A percentile compares a stretch with the other conserved stretches of the same genome.
Evolutionary conservation across 129 eudicot genomes (phyloP).

Genomic region (Oenanthe sinensis): DNA sequence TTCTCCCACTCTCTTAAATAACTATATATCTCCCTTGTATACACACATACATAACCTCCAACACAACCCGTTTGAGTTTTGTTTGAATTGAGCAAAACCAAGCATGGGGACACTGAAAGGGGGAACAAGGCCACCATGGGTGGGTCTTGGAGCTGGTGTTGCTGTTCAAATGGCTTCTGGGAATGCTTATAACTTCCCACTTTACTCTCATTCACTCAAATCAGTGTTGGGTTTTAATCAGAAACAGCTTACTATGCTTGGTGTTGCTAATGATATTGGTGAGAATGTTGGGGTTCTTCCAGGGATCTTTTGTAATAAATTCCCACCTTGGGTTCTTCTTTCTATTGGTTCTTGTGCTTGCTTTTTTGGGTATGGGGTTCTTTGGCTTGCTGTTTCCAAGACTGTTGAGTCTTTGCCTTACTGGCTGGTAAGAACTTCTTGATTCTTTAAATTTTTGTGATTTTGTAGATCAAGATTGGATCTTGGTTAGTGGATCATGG

Average conservation of each 20-base stretch:
- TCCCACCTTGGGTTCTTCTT: constrained; percentile 51
- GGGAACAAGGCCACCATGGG: constrained; percentile 69
- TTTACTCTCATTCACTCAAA: constrained; percentile 52
- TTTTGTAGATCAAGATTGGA: neutral
- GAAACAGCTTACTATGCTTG: constrained; percentile 52
- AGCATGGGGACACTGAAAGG: constrained; percentile 34
- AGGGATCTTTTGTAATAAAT: constrained; percentile 41
- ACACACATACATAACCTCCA: neutral
- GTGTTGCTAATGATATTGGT: constrained; percentile 60
- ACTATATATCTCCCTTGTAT: neutral
- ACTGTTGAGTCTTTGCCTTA: constrained; percentile 36
- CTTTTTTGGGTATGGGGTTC: constrained; percentile 55
- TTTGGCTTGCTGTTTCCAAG: constrained; percentile 45
- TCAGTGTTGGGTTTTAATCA: constrained; percentile 53
- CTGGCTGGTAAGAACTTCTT: constrained; percentile 37
- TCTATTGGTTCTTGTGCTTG: constrained; percentile 36
- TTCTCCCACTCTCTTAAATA: neutral
- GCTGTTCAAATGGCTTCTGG: constrained; percentile 52
- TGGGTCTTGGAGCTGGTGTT: constrained; percentile 49
- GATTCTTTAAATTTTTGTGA: neutral
- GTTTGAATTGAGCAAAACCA: neutral
- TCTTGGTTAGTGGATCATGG: neutral
- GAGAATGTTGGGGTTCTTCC: constrained; percentile 51
- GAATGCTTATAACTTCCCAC: constrained; percentile 49
- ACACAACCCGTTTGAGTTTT: neutral